Base-by-base conservation (phyloP, 306 rosid genomes). In the Quercus berberidifolia region DNA sequence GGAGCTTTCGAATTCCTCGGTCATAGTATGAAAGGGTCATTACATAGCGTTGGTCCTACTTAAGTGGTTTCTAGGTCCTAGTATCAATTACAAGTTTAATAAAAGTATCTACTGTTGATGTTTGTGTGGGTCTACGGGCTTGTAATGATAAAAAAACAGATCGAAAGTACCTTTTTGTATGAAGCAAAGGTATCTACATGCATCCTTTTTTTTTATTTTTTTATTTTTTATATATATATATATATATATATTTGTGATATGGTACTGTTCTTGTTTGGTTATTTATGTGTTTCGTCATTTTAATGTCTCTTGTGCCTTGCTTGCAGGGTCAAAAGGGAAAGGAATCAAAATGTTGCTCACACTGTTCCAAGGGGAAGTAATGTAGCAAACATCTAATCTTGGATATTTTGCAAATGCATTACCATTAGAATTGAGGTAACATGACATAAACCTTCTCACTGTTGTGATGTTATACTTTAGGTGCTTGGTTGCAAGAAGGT, bases 321-420 rank as follows among this genome's bases (percentile, higher is more conserved):
- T 59, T 87, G 80, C 90, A 87, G 92, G 85, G 71, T 70, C 51
- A 81, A 75, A 55, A 62, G 62, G 70, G n/a, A 26, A 1, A 79
- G 69, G 80, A 31, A 14, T 35, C 73, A 31, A 49, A 68, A 55
- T 49, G 62, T 59, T 71, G 4, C 73, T 43, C 10, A 6, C 23
- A 15, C 26, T 64, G 4, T 69, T 65, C 55, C 59, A 18, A 76
- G 23, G 73, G 79, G 35, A 84, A 72, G 74, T 76, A 71, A 38
- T 15, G 74, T 64, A 38, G 74, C 70, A 23, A 67, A 43, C 35
- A 5, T 23, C 20, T 76, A 74, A 23, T 21, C 49, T 15, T 43
- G 76, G 79, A 69, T 35, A 52, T 28, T 63, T 7, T 52, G 58
- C 15, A 23, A 23, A 56, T 74, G 41, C 70, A 33, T 62, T 13